These are phyloP conservation scores for Phytophthora multivora DNA, from an alignment of 352 stramenopile genomes.

Conservation along the genomic window DNA sequence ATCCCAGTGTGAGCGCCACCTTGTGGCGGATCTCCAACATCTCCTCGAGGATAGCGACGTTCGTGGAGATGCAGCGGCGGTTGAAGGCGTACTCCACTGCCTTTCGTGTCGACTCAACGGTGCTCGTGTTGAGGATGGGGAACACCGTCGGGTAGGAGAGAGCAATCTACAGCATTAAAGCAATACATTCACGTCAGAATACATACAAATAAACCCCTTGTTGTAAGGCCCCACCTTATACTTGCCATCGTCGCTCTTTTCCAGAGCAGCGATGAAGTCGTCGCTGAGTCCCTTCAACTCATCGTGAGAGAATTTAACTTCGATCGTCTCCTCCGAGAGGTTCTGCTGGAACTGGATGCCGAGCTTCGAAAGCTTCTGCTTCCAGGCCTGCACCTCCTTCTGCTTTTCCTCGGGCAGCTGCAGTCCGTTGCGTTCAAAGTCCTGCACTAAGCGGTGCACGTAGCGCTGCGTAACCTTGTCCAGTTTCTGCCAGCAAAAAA, in stretches of 20 bases:
- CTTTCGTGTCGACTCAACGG: slow-evolving; percentile 83
- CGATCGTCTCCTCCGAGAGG: slow-evolving; percentile 83
- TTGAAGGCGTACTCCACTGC: slow-evolving; percentile 83
- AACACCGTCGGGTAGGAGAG: slow-evolving; percentile 92
- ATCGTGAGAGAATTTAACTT: slow-evolving; percentile 74
- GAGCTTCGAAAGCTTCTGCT: slow-evolving; percentile 88
- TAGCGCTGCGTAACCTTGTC: slow-evolving; percentile 71
- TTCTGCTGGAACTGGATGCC: slow-evolving; percentile 88
- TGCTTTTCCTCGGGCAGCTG: slow-evolving; percentile 71
- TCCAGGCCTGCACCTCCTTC: slow-evolving; percentile 75
- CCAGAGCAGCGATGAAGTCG: slow-evolving; percentile 76
- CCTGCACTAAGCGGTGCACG: slow-evolving; percentile 71
- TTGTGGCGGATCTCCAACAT: slow-evolving; percentile 84
- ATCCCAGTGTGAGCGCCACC: slow-evolving; percentile 75
- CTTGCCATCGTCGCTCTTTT: slow-evolving; percentile 72
- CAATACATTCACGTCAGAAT: slow-evolving; percentile 6
- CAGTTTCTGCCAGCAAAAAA: slow-evolving; percentile 42
- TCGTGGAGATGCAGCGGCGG: slow-evolving; percentile 81
- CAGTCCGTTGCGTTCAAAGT: slow-evolving; percentile 89
- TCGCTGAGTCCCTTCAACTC: slow-evolving; percentile 83
- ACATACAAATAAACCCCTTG: slow-evolving; percentile 1
- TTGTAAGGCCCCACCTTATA: slow-evolving; percentile 62
- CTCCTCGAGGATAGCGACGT: slow-evolving; percentile 83
- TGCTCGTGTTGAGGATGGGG: slow-evolving; percentile 88
- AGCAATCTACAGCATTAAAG: slow-evolving; percentile 44